These are phyloP conservation scores for Cyathus olla DNA, from an alignment of 1,284 basidiomycete species.

Conservation along the genomic window DNA sequence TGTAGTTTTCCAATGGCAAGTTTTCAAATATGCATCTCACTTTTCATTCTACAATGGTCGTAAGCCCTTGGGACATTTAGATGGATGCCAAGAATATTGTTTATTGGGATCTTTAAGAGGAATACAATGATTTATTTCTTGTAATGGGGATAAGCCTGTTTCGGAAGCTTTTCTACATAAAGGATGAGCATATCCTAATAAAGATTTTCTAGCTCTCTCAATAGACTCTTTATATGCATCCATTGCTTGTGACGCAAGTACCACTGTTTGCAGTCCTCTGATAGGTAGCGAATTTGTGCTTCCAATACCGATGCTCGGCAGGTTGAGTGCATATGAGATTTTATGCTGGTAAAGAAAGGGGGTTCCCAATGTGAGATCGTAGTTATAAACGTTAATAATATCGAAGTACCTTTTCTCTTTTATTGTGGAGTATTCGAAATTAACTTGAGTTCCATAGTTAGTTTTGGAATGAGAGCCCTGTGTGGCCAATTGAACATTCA, in stretches of 20 bases:
- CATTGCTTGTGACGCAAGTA: conserved; percentile 8
- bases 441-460: conserved; percentile 8
- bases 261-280: conserved; percentile 8
- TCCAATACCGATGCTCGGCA: conserved; percentile 19
- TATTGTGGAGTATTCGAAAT: conserved; percentile 38
- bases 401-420: conserved; percentile 28
- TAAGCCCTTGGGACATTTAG: conserved; percentile 27
- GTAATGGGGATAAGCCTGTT: conserved; percentile 25
- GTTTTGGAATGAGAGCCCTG: conserved; percentile 20
- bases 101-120: conserved; percentile 29
- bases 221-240: conserved; percentile 11
- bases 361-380: conserved; percentile 39
- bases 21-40: conserved; percentile 20
- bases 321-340: conserved; percentile 21
- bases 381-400: conserved; percentile 27
- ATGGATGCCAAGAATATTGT: conserved; percentile 26
- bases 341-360: conserved; percentile 40
- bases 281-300: conserved; percentile 10
- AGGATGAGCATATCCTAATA: conserved; percentile 8
- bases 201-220: conserved; percentile 20
- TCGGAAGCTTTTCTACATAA: conserved; percentile 17
- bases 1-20: conserved; percentile 26
- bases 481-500: conserved; percentile 22
- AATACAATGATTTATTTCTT: conserved; percentile 33
- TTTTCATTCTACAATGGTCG: conserved; percentile 25